Evolutionary conservation across 2,329 filamentous ascomycete species (phyloP).

Genomic region (Zymoseptoria tritici): DNA sequence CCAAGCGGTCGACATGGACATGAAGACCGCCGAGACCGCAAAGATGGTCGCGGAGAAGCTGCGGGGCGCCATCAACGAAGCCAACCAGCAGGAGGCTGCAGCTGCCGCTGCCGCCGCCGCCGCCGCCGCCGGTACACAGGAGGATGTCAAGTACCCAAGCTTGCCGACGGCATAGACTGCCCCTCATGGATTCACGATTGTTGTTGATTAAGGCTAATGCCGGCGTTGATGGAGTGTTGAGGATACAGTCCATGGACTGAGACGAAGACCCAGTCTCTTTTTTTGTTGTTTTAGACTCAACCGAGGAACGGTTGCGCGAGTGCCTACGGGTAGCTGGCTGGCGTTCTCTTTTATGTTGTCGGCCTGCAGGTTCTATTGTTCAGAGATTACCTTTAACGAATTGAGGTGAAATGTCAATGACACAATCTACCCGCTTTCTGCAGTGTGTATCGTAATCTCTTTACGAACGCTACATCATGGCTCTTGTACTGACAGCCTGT

Average conservation of each 20-base stretch:
- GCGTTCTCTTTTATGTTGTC: not conserved
- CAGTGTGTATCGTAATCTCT: not conserved
- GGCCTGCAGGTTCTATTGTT: not conserved
- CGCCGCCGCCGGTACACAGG: conserved; percentile 2
- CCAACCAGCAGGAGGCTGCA: conserved; percentile 10
- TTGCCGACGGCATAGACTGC: conserved; percentile 8
- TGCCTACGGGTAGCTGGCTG: not conserved
- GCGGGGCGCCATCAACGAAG: conserved; percentile 11
- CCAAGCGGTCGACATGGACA: conserved; percentile 5
- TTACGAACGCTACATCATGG: no score
- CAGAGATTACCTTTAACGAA: not conserved
- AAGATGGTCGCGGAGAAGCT: conserved; percentile 22
- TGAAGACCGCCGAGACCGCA: conserved; percentile 13
- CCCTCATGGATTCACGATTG: not conserved
- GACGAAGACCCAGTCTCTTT: not conserved
- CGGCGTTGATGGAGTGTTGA: not conserved
- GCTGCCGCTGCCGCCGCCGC: conserved; percentile 1
- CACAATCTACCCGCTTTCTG: not conserved
- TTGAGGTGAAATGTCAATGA: not conserved
- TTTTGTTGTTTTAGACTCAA: not conserved
- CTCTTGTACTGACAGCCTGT: no score
- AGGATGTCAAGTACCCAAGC: conserved; percentile 16
- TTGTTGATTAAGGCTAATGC: not conserved
- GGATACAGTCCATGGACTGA: not conserved
- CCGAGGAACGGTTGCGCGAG: not conserved